These are phyloP conservation scores for Hypoxylon sp. DNA, from an alignment of 2,329 filamentous ascomycete species.

Conservation along the genomic window DNA sequence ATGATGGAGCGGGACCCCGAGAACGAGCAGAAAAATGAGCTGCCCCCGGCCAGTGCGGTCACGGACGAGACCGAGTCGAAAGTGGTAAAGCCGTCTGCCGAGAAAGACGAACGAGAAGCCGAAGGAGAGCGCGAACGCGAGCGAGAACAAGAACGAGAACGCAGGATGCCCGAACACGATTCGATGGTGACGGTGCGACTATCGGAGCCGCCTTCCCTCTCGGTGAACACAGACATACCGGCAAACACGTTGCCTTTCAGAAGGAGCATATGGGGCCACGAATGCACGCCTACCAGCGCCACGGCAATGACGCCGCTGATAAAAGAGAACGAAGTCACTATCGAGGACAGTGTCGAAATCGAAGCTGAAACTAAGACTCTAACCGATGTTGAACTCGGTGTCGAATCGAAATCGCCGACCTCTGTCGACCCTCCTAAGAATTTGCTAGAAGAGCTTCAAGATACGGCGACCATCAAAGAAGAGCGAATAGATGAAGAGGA, in stretches of 20 bases:
- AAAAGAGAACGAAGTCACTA: conserved; percentile 33
- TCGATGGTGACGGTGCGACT: conserved; percentile 81
- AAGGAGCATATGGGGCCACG: conserved; percentile 45
- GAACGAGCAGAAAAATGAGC: conserved; percentile 36
- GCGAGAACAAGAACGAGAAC: conserved; percentile 2
- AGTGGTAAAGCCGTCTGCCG: conserved; percentile 34
- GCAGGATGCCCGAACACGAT: conserved; percentile 56
- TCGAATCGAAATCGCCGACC: conserved; percentile 20
- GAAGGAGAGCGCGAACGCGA: neutral
- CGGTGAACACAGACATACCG: conserved; percentile 56
- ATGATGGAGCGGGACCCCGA: conserved; percentile 41
- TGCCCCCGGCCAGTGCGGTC: conserved; percentile 21
- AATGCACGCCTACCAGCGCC: conserved; percentile 44
- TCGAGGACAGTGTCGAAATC: conserved; percentile 9
- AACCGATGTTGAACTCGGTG: conserved; percentile 6
- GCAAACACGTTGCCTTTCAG: conserved; percentile 40
- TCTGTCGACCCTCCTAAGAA: conserved; percentile 31
- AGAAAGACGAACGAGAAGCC: conserved; percentile 25
- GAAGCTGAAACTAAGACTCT: neutral
- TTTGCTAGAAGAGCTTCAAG: conserved; percentile 32
- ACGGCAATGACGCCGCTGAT: conserved; percentile 34
- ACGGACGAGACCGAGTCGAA: conserved; percentile 32
- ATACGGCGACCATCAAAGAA: conserved; percentile 15
- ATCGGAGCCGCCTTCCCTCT: conserved; percentile 66
- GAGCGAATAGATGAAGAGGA: conserved; percentile 15